A percentile compares a stretch with the other conserved stretches of the same genome.
These are phyloP conservation scores for Mollisia scopiformis DNA, from an alignment of 2,329 filamentous ascomycete genomes.

Conservation along the genomic window DNA sequence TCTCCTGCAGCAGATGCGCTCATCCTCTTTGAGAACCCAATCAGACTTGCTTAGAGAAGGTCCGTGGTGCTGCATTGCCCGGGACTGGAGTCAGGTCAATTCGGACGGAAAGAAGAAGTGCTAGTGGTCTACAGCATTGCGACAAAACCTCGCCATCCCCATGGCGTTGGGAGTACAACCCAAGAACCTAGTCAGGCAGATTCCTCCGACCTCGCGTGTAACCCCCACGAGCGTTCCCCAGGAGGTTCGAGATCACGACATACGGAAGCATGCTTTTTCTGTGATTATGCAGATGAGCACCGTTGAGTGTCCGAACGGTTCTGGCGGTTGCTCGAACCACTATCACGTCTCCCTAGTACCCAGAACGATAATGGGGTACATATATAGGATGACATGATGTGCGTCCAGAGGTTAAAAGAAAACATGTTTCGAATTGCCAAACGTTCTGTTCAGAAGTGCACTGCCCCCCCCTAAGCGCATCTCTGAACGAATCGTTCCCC, in stretches of 20 bases:
- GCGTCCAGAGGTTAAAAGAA: neutral
- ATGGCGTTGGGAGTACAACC: neutral
- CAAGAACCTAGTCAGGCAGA: neutral
- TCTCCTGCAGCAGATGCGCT: neutral
- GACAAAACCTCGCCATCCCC: neutral
- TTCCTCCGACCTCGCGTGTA: neutral
- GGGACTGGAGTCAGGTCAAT: neutral
- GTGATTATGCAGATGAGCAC: neutral
- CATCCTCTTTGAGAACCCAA: neutral
- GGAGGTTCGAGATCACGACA: neutral
- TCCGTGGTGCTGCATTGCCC: neutral
- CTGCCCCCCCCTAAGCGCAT: slow-evolving; percentile 27
- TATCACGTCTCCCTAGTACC: neutral
- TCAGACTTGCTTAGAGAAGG: neutral
- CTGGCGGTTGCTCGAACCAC: neutral
- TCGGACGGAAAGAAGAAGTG: neutral
- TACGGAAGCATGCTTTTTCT: neutral
- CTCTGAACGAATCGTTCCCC: slow-evolving; percentile 21
- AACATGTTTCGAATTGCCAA: slow-evolving; percentile 10
- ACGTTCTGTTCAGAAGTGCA: slow-evolving; percentile 11
- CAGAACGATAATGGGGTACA: neutral
- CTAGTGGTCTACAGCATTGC: neutral
- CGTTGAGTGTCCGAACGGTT: neutral
- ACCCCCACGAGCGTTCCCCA: neutral
- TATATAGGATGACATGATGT: slow-evolving; percentile 2